A percentile compares a stretch with the other conserved stretches of the same genome.
Conservation (phyloP, 164 flowering plant genomes). For the Stephania yunnanensis region DNA sequence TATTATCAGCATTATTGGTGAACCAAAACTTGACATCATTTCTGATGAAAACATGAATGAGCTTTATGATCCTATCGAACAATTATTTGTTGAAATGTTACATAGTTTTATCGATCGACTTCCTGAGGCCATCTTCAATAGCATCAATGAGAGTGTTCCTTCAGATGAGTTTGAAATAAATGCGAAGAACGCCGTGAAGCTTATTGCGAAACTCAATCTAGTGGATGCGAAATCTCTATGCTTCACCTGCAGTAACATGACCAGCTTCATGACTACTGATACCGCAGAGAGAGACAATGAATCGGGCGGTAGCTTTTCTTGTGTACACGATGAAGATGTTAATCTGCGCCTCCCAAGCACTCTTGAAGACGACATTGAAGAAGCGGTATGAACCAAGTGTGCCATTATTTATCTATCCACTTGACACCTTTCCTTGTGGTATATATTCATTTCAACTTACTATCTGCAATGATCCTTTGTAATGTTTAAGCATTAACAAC, state of each 20-base stretch:
- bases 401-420: too few species aligned
- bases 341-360: too few species aligned
- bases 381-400: too few species aligned
- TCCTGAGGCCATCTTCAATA: constrained; percentile 3
- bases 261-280: background rate
- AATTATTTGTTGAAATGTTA: background rate
- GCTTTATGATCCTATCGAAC: background rate
- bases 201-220: background rate
- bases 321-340: too few species aligned
- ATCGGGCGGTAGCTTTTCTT: too few species aligned
- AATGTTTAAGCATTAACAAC: too few species aligned
- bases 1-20: background rate
- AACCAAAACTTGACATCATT: background rate
- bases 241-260: background rate
- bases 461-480: too few species aligned
- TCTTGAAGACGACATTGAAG: too few species aligned
- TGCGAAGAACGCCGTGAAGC: background rate
- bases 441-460: too few species aligned
- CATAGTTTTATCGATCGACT: background rate
- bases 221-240: background rate
- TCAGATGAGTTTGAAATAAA: background rate
- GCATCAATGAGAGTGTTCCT: background rate
- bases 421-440: too few species aligned
- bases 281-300: background rate
- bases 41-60: background rate